Percentiles rank a stretch among this genome's conserved stretches.
Evolutionary conservation across 371 early-diverging fungal genomes (phyloP).

Genomic region (Mucor piriformis): DNA sequence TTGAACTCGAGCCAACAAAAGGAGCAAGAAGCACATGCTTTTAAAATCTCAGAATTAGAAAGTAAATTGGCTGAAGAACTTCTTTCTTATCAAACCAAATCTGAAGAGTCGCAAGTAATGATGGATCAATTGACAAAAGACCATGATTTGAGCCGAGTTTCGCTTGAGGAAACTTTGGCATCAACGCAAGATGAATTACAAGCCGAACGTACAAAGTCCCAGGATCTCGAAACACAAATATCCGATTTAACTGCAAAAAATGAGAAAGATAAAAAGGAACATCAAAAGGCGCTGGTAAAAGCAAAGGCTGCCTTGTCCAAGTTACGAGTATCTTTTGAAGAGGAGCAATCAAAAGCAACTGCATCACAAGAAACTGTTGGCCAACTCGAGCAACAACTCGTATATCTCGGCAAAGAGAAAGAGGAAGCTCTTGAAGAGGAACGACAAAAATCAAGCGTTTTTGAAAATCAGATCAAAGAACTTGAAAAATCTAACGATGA

Average conservation of each 20-base stretch:
- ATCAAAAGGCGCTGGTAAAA: neutral
- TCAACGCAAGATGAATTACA: neutral
- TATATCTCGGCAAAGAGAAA: neutral
- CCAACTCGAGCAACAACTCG: neutral
- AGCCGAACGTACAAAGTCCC: neutral
- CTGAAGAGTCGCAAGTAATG: neutral
- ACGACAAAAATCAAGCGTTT: neutral
- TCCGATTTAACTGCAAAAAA: neutral
- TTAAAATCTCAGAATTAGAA: neutral
- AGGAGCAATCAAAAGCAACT: slow-evolving; percentile 1
- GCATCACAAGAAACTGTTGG: neutral
- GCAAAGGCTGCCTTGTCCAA: neutral
- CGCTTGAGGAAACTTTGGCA: neutral
- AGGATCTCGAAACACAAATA: slow-evolving; percentile 2
- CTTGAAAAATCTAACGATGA: too few species aligned
- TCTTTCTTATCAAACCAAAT: neutral
- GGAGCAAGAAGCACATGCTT: neutral
- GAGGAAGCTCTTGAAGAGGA: slow-evolving; percentile 3
- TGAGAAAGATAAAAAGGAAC: neutral
- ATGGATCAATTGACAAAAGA: neutral
- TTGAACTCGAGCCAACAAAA: neutral
- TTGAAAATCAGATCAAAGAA: neutral
- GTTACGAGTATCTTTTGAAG: neutral
- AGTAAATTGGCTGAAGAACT: neutral
- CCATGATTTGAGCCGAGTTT: neutral